Base-by-base conservation (phyloP, 257 asterid species). In the Nicotiana otophora region DNA sequence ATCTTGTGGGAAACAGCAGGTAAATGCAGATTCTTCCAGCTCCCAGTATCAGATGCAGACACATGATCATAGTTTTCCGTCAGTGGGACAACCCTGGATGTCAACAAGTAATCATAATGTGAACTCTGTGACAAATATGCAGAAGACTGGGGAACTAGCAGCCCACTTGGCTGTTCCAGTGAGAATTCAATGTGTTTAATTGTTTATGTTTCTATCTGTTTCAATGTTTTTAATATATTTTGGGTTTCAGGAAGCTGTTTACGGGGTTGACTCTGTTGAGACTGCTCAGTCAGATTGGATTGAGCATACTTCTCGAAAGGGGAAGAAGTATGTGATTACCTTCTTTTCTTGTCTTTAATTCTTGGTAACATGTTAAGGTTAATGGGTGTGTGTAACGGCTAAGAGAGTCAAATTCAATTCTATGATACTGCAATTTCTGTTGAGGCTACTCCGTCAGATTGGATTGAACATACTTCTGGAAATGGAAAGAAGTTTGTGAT, bases 391-490 rank as follows among this genome's bases (percentile, higher is more conserved):
- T 23, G 61, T 74, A 14, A 42, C 46, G 78, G 26, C 60, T 72
- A 58, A n/a, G 20, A 66, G 60, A 72, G 60, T 72, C 62, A 51
- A 26, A 12, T 26, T 74, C 62, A 26, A 26, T 46, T 51, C 26
- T 28, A 48, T 74, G 62, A 74, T 26, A 2, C 16, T 7, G 63
- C 42, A 48, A 51, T 28, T 12, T 79, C 72, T 33, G 84, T 67
- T 39, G 88, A 78, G 76, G 90, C 80, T 69, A 86, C 82, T 72
- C 84, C 86, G 28, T 86, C 90, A 28, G 89, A 88, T 78, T 95
- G 98, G 98, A 90, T 81, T 83, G 93, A 92, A 82, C 87, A 93
- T 84, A 91, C 92, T 9, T 83, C 92, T 85, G 95, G 88, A 82
- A 86, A 83, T 54, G 98, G 98, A 74, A 95, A 95, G 84, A 93